phyloP scores from a whole-genome alignment of 2,329 filamentous ascomycete genomes.

The Aspergillus awamori region DNA sequence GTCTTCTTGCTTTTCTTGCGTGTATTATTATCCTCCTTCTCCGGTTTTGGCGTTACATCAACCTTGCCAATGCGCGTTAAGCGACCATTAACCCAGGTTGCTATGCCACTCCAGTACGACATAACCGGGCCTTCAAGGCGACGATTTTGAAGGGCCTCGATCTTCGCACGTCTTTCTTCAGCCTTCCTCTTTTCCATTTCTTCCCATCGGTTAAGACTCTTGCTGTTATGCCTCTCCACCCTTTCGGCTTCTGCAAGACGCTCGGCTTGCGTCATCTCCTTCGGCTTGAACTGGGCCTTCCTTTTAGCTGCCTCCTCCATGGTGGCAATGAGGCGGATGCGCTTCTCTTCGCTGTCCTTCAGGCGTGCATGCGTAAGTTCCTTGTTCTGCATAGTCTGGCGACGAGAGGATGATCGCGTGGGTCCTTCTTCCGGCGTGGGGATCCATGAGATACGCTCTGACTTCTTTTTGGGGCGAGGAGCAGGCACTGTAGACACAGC shows the following conservation, averaged over 20 bases:
- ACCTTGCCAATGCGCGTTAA: conserved; percentile 70
- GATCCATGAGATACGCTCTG: conserved; percentile 71
- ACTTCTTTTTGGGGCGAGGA: conserved; percentile 65
- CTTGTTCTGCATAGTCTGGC: conserved; percentile 68
- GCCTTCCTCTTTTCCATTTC: conserved; percentile 86
- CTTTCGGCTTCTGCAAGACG: conserved; percentile 78
- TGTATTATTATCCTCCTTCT: conserved; percentile 56
- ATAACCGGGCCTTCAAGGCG: conserved; percentile 87
- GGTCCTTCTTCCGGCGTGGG: conserved; percentile 65
- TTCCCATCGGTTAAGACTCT: conserved; percentile 91
- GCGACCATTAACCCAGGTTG: conserved; percentile 76
- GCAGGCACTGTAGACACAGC: conserved; percentile 41
- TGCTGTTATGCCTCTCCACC: conserved; percentile 83
- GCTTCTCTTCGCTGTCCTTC: conserved; percentile 53
- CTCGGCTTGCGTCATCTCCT: conserved; percentile 83
- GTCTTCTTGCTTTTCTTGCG: conserved; percentile 37
- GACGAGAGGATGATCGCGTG: conserved; percentile 63
- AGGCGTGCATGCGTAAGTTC: conserved; percentile 55
- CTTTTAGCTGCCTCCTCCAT: conserved; percentile 64
- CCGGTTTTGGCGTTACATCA: conserved; percentile 46
- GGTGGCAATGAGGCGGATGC: conserved; percentile 53
- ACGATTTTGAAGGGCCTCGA: conserved; percentile 85
- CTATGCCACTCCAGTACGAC: conserved; percentile 90
- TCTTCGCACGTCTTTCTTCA: conserved; percentile 77
- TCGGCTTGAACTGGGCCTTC: conserved; percentile 74